Evolutionary conservation across 768 basidiomycete species (phyloP).

Genomic region (Mycena capillaripes): DNA sequence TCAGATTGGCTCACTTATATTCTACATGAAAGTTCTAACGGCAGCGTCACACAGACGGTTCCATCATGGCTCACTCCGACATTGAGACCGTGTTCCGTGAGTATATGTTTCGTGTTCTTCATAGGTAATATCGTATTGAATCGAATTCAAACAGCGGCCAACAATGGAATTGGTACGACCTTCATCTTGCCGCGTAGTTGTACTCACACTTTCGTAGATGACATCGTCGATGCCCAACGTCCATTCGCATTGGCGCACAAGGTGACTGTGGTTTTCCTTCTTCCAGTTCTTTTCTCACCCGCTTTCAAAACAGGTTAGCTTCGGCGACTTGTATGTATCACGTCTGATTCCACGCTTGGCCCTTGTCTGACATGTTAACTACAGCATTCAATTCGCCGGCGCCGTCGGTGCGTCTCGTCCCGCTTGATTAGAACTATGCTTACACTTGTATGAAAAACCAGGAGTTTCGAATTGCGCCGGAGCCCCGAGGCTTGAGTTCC

Average conservation of each 20-base stretch:
- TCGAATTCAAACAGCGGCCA: slow-evolving; percentile 33
- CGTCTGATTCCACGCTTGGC: slow-evolving; percentile 48
- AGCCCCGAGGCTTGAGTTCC: slow-evolving; percentile 53
- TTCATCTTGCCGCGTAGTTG: too few relatives aligned
- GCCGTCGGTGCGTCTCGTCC: too few relatives aligned
- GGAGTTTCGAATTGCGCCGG: slow-evolving; percentile 54
- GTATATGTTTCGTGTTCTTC: neutral
- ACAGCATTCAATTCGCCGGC: slow-evolving; percentile 50
- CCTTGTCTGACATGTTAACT: neutral
- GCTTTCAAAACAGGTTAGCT: too few relatives aligned
- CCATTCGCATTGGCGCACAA: slow-evolving; percentile 47
- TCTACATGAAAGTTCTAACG: too few relatives aligned
- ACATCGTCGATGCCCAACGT: slow-evolving; percentile 46
- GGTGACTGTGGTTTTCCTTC: too few relatives aligned
- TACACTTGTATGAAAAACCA: too few relatives aligned
- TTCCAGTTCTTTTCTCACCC: too few relatives aligned
- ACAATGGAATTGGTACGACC: slow-evolving; percentile 39
- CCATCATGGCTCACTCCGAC: slow-evolving; percentile 41
- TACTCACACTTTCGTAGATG: too few relatives aligned
- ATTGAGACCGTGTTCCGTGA: slow-evolving; percentile 39
- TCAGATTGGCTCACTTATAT: too few relatives aligned
- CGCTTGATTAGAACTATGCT: too few relatives aligned
- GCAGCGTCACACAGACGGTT: slow-evolving; percentile 42
- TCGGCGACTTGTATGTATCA: slow-evolving; percentile 54
- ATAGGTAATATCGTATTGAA: neutral